Percentiles rank a stretch among this genome's conserved stretches.
Conservation (phyloP, 2,329 filamentous ascomycete genomes). For the Fusarium denticulatum region DNA sequence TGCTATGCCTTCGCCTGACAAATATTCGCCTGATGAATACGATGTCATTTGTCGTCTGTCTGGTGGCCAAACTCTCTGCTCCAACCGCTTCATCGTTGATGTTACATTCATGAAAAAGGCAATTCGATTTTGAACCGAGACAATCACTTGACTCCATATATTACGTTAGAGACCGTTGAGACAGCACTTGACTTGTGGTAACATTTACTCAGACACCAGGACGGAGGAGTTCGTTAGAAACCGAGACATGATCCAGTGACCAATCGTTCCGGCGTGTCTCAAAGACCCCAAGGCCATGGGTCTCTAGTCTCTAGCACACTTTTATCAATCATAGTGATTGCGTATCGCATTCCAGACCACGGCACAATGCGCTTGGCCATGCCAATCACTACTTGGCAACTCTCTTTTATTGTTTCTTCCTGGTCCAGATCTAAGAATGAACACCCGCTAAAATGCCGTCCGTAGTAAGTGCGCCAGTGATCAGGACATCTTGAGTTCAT, state of each 20-base stretch:
- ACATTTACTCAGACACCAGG: slow-evolving; percentile 7
- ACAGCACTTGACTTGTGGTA: slow-evolving; percentile 27
- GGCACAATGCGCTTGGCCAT: slow-evolving; percentile 20
- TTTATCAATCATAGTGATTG: slow-evolving; percentile 8
- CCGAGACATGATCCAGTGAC: slow-evolving; percentile 29
- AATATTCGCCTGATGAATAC: slow-evolving; percentile 2
- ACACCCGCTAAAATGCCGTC: slow-evolving; percentile 27
- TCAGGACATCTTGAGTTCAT: slow-evolving; percentile 33
- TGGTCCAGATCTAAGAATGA: slow-evolving; percentile 22
- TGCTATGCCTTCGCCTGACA: slow-evolving; percentile 5
- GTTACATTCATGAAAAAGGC: slow-evolving; percentile 17
- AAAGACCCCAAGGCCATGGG: slow-evolving; percentile 4
- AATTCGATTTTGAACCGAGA: slow-evolving; percentile 2
- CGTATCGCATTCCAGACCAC: slow-evolving; percentile 39
- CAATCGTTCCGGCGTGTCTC: not conserved
- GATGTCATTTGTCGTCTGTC: slow-evolving; percentile 14
- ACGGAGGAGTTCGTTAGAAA: slow-evolving; percentile 4
- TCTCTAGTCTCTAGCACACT: slow-evolving; percentile 7
- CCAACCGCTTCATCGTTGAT: slow-evolving; percentile 1
- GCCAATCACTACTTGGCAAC: slow-evolving; percentile 17
- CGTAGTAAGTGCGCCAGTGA: slow-evolving; percentile 6
- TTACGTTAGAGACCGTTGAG: slow-evolving; percentile 9
- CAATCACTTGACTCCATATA: slow-evolving; percentile 19
- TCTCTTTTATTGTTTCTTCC: slow-evolving; percentile 14
- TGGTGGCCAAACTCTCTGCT: not conserved